Percentiles rank a stretch among this genome's conserved stretches.
Evolutionary conservation across 305 asterid species (phyloP).

Genomic region (Ilex paraguariensis): DNA sequence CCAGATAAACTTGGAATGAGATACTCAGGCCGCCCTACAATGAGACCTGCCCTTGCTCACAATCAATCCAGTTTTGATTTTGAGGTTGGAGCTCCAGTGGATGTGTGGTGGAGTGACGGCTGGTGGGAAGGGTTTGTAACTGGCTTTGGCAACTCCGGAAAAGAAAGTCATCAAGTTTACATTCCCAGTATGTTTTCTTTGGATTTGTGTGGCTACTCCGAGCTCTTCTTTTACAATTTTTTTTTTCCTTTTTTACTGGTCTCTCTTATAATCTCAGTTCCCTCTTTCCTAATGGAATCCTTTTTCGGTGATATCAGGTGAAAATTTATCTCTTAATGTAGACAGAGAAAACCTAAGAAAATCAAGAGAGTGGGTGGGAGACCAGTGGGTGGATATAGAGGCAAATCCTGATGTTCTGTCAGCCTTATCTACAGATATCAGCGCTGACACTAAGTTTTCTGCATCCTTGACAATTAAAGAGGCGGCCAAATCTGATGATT

Average conservation of each 20-base stretch:
- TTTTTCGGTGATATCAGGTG: conserved; percentile 51
- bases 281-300: background rate
- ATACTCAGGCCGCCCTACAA: conserved; percentile 53
- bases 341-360: conserved; percentile 58
- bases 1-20: conserved; percentile 86
- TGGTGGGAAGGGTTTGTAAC: conserved; percentile 98
- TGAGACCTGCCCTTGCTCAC: conserved; percentile 55
- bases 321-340: conserved; percentile 49
- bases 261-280: background rate
- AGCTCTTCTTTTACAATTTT: background rate
- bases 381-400: conserved; percentile 71
- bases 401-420: conserved; percentile 54
- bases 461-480: conserved; percentile 35
- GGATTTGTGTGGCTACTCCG: too few species aligned
- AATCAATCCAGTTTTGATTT: conserved; percentile 27
- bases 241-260: background rate
- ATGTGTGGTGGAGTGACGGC: conserved; percentile 98
- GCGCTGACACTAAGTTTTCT: conserved; percentile 50
- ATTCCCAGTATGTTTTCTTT: conserved; percentile 54
- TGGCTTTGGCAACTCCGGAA: conserved; percentile 27
- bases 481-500: conserved; percentile 43
- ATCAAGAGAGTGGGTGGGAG: conserved; percentile 89
- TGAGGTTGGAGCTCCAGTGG: conserved; percentile 73
- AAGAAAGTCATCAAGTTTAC: conserved; percentile 55
- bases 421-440: conserved; percentile 39